Percentiles rank a stretch among this genome's conserved stretches.
Evolutionary conservation across 305 asterid species (phyloP).

Genomic region (Plantago lanceolata): DNA sequence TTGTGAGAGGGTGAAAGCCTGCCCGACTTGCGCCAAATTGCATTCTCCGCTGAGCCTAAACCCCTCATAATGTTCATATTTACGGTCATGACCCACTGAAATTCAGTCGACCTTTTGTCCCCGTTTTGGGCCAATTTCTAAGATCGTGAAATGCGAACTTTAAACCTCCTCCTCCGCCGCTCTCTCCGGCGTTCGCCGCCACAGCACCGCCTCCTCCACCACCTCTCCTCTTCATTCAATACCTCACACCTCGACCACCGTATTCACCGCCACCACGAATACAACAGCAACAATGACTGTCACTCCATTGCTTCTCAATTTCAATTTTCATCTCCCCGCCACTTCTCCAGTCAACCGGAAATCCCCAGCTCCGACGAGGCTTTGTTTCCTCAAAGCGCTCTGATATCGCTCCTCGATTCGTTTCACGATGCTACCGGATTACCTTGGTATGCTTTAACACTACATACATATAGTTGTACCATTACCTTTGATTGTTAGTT

Average conservation of each 20-base stretch:
- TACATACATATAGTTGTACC: too few relatives aligned
- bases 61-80: too few relatives aligned
- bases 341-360: conserved; percentile 29
- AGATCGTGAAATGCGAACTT: neutral
- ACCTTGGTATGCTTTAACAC: conserved; percentile 34
- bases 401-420: conserved; percentile 39
- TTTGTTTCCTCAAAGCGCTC: conserved; percentile 32
- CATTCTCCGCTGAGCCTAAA: too few relatives aligned
- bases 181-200: conserved; percentile 22
- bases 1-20: too few relatives aligned
- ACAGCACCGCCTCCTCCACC: conserved; percentile 24
- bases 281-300: conserved; percentile 20
- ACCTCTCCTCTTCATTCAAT: conserved; percentile 22
- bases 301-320: conserved; percentile 21
- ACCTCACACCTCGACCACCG: conserved; percentile 22
- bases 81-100: too few relatives aligned
- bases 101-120: neutral
- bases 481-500: too few relatives aligned
- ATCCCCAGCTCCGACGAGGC: conserved; percentile 24
- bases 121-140: neutral
- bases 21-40: too few relatives aligned
- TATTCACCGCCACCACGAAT: conserved; percentile 9
- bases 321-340: conserved; percentile 24
- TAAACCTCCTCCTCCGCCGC: conserved; percentile 35
- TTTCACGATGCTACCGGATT: conserved; percentile 44